Percentiles rank a stretch among this genome's conserved stretches.
phyloP scores from a whole-genome alignment of 768 basidiomycete species.

The Ramaria sp. region DNA sequence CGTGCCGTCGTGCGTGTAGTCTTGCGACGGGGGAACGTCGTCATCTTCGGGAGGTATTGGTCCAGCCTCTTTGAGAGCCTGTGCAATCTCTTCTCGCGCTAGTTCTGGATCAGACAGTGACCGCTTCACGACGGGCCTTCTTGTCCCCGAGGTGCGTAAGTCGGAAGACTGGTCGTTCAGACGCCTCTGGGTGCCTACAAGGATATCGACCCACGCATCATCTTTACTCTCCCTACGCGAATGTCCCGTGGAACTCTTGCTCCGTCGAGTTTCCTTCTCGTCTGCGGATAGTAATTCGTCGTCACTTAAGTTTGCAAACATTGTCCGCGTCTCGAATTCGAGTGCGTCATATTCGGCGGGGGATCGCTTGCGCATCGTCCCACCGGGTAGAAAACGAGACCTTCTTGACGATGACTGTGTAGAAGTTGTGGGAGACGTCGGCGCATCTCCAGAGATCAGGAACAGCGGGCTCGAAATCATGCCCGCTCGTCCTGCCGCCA shows the following conservation, averaged over 20 bases:
- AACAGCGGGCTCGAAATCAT: constrained; percentile 6
- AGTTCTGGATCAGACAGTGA: constrained; percentile 49
- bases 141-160: constrained; percentile 7
- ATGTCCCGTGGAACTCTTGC: constrained; percentile 30
- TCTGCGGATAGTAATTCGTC: constrained; percentile 22
- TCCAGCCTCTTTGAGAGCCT: constrained; percentile 33
- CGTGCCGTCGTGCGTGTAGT: not conserved
- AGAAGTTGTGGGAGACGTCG: not conserved
- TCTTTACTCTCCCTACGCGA: constrained; percentile 35
- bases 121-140: not conserved
- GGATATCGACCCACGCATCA: constrained; percentile 84
- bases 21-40: constrained; percentile 5
- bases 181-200: constrained; percentile 30
- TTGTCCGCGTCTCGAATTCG: constrained; percentile 66
- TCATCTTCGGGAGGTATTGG: constrained; percentile 13
- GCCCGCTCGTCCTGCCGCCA: not conserved
- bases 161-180: not conserved
- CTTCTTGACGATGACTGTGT: not conserved
- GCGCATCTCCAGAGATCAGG: not conserved
- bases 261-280: constrained; percentile 29
- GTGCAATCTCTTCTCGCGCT: constrained; percentile 62
- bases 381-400: not conserved
- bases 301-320: constrained; percentile 49
- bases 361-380: constrained; percentile 1
- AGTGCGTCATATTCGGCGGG: constrained; percentile 63